phyloP scores from a whole-genome alignment of 495 filamentous ascomycete genomes.

The Xylaria scruposa region DNA sequence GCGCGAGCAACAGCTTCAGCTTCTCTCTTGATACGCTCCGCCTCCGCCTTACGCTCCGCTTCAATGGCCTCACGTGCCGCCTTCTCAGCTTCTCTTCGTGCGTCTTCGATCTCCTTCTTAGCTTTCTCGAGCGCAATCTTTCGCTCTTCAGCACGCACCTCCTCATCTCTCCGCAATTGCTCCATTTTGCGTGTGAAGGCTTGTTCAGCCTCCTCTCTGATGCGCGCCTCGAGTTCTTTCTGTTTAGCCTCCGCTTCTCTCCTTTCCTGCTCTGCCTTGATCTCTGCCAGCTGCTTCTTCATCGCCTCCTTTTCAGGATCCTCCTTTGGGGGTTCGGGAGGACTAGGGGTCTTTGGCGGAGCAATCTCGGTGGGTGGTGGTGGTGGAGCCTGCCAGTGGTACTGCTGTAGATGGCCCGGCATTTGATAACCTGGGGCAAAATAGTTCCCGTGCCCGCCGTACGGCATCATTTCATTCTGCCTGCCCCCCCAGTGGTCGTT shows the following conservation, averaged over 20 bases:
- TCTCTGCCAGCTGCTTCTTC: conserved; percentile 48
- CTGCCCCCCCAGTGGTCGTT: conserved; percentile 40
- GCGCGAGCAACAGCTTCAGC: conserved; percentile 41
- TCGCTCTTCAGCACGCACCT: conserved; percentile 40
- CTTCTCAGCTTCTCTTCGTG: conserved; percentile 54
- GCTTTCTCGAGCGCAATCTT: conserved; percentile 44
- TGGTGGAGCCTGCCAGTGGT: conserved; percentile 48
- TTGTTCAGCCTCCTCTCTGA: conserved; percentile 52
- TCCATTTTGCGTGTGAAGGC: conserved; percentile 48
- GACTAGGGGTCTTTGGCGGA: conserved; percentile 43
- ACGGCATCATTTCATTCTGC: conserved; percentile 56
- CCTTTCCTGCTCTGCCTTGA: conserved; percentile 42
- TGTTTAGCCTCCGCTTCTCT: conserved; percentile 50
- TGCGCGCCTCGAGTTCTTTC: conserved; percentile 52
- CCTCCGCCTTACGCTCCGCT: conserved; percentile 46
- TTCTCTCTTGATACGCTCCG: conserved; percentile 35
- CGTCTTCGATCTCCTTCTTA: conserved; percentile 45
- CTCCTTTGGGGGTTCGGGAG: conserved; percentile 44
- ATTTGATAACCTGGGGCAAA: conserved; percentile 39
- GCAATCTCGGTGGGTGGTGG: conserved; percentile 53
- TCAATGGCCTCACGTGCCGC: conserved; percentile 48
- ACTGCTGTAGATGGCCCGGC: conserved; percentile 49
- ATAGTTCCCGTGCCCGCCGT: conserved; percentile 41
- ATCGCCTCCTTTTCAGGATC: conserved; percentile 55
- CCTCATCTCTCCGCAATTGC: conserved; percentile 45